Evolutionary conservation across 305 asterid genomes (phyloP).

Genomic region (Fraxinus floribunda): DNA sequence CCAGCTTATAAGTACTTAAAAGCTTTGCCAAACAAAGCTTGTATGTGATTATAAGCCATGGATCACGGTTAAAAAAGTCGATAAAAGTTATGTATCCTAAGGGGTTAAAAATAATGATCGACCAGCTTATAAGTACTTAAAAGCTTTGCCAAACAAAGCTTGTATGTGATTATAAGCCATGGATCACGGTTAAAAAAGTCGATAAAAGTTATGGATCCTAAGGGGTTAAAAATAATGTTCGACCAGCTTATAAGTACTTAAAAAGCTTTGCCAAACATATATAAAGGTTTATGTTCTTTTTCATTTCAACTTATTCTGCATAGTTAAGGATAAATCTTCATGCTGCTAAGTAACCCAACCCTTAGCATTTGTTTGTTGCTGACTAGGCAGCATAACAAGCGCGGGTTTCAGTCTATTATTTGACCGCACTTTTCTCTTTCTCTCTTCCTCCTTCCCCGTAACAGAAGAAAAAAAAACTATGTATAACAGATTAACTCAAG

Average conservation of each 20-base stretch:
- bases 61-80: too few species aligned
- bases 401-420: background rate
- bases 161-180: background rate
- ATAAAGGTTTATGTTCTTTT: background rate
- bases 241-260: background rate
- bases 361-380: conserved; percentile 2
- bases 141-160: too few species aligned
- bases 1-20: background rate
- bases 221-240: background rate
- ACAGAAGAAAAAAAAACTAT: background rate
- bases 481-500: background rate
- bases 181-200: background rate
- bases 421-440: background rate
- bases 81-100: too few species aligned
- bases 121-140: too few species aligned
- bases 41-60: too few species aligned
- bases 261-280: background rate
- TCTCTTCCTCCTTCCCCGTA: too few species aligned
- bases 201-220: background rate
- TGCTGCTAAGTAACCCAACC: conserved; percentile 4
- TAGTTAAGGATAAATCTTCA: background rate
- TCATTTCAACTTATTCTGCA: background rate
- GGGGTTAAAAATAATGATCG: too few species aligned
- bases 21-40: too few species aligned
- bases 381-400: background rate